phyloP scores from a whole-genome alignment of 1,284 basidiomycete genomes.

The Exsudoporus floridanus region DNA sequence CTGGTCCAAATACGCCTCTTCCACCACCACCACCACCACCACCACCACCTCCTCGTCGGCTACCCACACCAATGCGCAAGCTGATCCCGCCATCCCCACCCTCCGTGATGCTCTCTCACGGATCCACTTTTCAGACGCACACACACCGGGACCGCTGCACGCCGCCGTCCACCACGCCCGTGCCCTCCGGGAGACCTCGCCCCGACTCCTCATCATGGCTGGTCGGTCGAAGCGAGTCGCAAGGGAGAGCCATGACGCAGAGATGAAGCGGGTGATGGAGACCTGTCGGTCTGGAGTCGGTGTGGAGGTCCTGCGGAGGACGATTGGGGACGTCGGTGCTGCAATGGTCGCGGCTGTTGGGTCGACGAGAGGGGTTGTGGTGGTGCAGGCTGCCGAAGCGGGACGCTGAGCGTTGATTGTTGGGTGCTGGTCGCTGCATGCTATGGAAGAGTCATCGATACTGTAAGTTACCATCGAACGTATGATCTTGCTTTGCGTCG shows the following conservation, averaged over 20 bases:
- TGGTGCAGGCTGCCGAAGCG: constrained; percentile 17
- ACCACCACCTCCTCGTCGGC: background rate
- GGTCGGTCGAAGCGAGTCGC: constrained; percentile 76
- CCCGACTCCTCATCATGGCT: constrained; percentile 58
- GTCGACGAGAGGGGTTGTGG: constrained; percentile 26
- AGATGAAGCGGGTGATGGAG: constrained; percentile 56
- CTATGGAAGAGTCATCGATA: no score
- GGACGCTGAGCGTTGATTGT: no score
- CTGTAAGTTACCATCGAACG: no score
- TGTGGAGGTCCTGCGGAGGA: constrained; percentile 54
- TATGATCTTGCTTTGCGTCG: background rate
- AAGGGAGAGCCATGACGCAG: constrained; percentile 54
- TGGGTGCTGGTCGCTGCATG: background rate
- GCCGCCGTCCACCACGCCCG: constrained; percentile 46
- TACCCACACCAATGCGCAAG: background rate
- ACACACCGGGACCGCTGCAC: constrained; percentile 53
- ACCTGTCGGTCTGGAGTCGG: constrained; percentile 42
- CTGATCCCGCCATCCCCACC: constrained; percentile 24
- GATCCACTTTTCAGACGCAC: constrained; percentile 52
- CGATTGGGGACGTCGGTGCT: constrained; percentile 74
- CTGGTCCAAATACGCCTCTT: constrained; percentile 54
- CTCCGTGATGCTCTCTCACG: constrained; percentile 41
- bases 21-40: background rate
- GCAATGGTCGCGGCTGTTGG: constrained; percentile 46
- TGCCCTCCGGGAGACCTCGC: constrained; percentile 25